Base-by-base conservation (phyloP, 1,284 basidiomycete genomes). In the Microbotryomycetes sp. region DNA sequence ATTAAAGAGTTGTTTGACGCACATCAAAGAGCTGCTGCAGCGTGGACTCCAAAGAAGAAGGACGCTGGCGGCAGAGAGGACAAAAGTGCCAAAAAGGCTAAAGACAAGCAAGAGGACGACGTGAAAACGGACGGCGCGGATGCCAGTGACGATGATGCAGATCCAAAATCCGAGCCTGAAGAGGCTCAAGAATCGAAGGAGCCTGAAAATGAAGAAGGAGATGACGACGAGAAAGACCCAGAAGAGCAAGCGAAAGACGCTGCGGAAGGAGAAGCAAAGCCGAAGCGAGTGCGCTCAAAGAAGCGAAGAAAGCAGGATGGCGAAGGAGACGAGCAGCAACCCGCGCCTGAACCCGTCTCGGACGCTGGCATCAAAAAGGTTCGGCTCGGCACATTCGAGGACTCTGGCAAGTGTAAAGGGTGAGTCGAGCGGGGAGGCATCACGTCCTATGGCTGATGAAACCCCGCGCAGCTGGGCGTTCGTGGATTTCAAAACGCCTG, bases 361-460 rank as follows among this genome's bases (percentile, higher is more conserved):
- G 70, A 56, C 1, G 76, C 76, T 27, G 92, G 91, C 75, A 85
- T 97, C 76, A 83, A 89, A 64, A 92, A 92, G 74, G 80, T 97
- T 28, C 84, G 94, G 4, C 81, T 98, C 81, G 92, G 91, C 2
- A 92, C 91, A 18, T 98, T 98, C 69, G 91, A 97, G 74, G 94
- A 97, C 75, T 88, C 83, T 57, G 91, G 91, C 5, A 79, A 85
- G 64, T 97, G 94, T 77, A 98, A 97, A 81, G 94, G 94, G 89
- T 96, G 73, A 66, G 81, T 51, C 23, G 15, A 29, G 18, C 35
- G 21, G 29, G 11, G 27, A 21, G 11, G 18, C 52, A n/a, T 27
- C 21, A 27, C 21, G 18, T n/a, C 23, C 49, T 53, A 30, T 15
- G 29, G 26, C 53, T n/a, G n/a, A 21, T 23, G 1, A 24, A 45